A percentile compares a stretch with the other conserved stretches of the same genome.
Conservation (phyloP, 352 stramenopile species). For the Peronospora belbahrii region DNA sequence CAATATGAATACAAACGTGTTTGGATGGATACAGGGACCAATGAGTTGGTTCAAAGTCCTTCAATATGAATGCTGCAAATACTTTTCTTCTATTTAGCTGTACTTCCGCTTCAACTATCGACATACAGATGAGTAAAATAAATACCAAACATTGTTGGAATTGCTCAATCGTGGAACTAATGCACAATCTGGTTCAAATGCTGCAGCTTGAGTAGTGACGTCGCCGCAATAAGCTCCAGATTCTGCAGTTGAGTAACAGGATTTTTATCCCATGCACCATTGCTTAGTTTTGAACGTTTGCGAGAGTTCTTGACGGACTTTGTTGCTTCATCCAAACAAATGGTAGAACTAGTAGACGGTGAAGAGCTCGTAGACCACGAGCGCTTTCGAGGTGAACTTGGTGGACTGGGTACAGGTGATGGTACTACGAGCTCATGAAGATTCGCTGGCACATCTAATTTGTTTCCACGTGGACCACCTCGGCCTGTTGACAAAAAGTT, state of each 20-base stretch:
- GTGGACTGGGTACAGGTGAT: slow-evolving; percentile 26
- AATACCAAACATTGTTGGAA: slow-evolving; percentile 28
- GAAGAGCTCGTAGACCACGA: slow-evolving; percentile 33
- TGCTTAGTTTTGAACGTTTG: slow-evolving; percentile 36
- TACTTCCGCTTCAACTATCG: slow-evolving; percentile 18
- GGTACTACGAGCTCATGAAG: slow-evolving; percentile 49
- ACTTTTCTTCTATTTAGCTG: slow-evolving; percentile 2
- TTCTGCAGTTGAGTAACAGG: slow-evolving; percentile 42
- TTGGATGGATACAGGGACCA: background rate
- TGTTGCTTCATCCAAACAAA: slow-evolving; percentile 4
- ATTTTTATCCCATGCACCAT: slow-evolving; percentile 3
- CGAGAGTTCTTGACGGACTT: slow-evolving; percentile 42
- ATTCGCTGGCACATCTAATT: slow-evolving; percentile 63
- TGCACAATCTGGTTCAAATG: slow-evolving; percentile 65
- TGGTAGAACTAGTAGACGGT: slow-evolving; percentile 1
- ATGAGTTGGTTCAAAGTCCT: slow-evolving; percentile 16
- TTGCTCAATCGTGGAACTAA: slow-evolving; percentile 17
- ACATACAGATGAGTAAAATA: slow-evolving; percentile 26
- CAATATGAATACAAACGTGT: background rate
- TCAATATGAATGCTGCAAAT: slow-evolving; percentile 3
- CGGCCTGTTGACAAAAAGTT: slow-evolving; percentile 82
- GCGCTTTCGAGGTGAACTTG: slow-evolving; percentile 49
- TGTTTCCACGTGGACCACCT: slow-evolving; percentile 67
- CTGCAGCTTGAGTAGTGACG: slow-evolving; percentile 67
- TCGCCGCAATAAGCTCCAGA: slow-evolving; percentile 66